Conservation (phyloP, 2,329 filamentous ascomycete genomes). For the Orbilia quercus region DNA sequence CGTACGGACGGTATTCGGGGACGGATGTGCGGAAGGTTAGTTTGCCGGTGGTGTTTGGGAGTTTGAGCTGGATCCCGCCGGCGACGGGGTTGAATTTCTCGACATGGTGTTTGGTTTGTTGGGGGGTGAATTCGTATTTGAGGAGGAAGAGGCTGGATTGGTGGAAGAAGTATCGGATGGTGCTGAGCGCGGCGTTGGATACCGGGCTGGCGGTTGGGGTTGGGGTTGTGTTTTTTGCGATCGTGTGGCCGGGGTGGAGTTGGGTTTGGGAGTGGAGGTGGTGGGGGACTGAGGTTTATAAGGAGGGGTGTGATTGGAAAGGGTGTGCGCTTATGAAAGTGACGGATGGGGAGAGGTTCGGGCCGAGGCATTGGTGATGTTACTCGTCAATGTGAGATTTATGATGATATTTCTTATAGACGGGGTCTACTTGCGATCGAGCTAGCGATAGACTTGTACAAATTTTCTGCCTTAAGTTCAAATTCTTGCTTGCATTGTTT, state of each 20-base stretch:
- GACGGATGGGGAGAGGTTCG: constrained; percentile 73
- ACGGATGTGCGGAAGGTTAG: constrained; percentile 79
- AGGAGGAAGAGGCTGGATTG: constrained; percentile 76
- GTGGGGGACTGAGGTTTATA: constrained; percentile 91
- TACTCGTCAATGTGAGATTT: too few relatives aligned
- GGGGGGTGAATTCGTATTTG: constrained; percentile 82
- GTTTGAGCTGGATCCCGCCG: constrained; percentile 85
- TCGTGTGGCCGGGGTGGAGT: constrained; percentile 76
- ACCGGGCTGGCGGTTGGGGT: constrained; percentile 84
- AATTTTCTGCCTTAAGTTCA: too few relatives aligned
- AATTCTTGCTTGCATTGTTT: too few relatives aligned
- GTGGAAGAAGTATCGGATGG: constrained; percentile 91
- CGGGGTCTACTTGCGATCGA: too few relatives aligned
- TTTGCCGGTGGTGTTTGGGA: constrained; percentile 83
- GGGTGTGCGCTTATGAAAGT: constrained; percentile 78
- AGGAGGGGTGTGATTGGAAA: constrained; percentile 84
- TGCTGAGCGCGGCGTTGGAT: constrained; percentile 82
- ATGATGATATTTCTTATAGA: too few relatives aligned
- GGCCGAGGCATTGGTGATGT: constrained; percentile 71
- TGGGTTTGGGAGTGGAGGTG: constrained; percentile 78
- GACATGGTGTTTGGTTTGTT: constrained; percentile 87
- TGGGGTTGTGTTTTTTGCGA: constrained; percentile 84
- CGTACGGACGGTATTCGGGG: constrained; percentile 72
- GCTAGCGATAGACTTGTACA: too few relatives aligned
- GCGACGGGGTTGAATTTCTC: constrained; percentile 88